Percentiles rank a stretch among this genome's conserved stretches.
phyloP scores from a whole-genome alignment of 2,329 filamentous ascomycete genomes.

The Aureobasidium sp. region DNA sequence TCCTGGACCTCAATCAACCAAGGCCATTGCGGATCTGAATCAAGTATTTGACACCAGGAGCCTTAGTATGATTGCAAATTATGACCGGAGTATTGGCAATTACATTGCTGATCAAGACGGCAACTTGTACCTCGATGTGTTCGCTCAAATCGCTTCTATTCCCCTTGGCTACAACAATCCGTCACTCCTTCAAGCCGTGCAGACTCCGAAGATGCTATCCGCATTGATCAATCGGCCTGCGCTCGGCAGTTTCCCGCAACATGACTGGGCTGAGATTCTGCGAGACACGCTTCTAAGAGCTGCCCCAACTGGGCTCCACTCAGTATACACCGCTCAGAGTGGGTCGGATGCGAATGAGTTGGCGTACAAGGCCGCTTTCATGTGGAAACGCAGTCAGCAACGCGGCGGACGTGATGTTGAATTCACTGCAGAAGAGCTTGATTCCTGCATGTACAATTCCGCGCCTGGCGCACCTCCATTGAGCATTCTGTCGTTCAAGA shows the following conservation, averaged over 20 bases:
- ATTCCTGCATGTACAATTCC: slow-evolving; percentile 69
- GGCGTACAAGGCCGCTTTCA: slow-evolving; percentile 88
- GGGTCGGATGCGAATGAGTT: slow-evolving; percentile 88
- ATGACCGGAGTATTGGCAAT: slow-evolving; percentile 65
- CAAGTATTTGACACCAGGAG: slow-evolving; percentile 76
- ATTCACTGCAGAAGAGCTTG: slow-evolving; percentile 68
- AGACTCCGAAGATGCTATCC: slow-evolving; percentile 64
- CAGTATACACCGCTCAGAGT: slow-evolving; percentile 84
- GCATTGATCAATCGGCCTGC: slow-evolving; percentile 80
- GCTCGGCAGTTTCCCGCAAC: slow-evolving; percentile 77
- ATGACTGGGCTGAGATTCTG: slow-evolving; percentile 71
- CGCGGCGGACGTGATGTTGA: slow-evolving; percentile 68
- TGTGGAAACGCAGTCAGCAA: slow-evolving; percentile 73
- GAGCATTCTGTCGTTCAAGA: slow-evolving; percentile 79
- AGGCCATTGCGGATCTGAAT: slow-evolving; percentile 60
- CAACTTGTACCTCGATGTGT: slow-evolving; percentile 64
- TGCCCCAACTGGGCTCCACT: slow-evolving; percentile 68
- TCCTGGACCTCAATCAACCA: slow-evolving; percentile 62
- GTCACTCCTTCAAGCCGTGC: slow-evolving; percentile 56
- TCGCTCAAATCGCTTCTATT: slow-evolving; percentile 85
- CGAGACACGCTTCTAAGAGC: slow-evolving; percentile 64
- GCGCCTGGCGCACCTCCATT: slow-evolving; percentile 71
- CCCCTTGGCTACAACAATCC: slow-evolving; percentile 87
- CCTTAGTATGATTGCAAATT: slow-evolving; percentile 72
- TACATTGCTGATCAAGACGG: slow-evolving; percentile 66